Percentiles rank a stretch among this genome's conserved stretches.
These are phyloP conservation scores for Dothistroma pini DNA, from an alignment of 2,329 filamentous ascomycete genomes.

Conservation along the genomic window DNA sequence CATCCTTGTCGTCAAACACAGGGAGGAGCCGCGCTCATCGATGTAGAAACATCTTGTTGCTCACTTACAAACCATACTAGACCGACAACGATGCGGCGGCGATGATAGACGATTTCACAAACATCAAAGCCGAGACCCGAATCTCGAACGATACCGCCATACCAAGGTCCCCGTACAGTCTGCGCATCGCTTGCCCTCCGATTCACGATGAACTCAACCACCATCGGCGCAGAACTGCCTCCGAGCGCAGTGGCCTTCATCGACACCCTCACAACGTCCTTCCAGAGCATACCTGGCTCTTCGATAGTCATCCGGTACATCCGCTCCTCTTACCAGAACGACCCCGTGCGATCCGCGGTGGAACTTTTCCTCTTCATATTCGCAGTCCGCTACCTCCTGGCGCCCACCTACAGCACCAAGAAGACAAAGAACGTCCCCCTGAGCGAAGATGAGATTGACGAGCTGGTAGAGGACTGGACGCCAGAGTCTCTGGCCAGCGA, in stretches of 20 bases:
- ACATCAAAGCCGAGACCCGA: background rate
- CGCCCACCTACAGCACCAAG: slow-evolving; percentile 86
- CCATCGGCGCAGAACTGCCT: slow-evolving; percentile 54
- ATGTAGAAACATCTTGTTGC: background rate
- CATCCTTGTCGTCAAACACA: background rate
- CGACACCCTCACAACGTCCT: slow-evolving; percentile 54
- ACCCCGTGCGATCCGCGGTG: slow-evolving; percentile 87
- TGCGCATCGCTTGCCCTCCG: background rate
- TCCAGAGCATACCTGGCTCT: slow-evolving; percentile 90
- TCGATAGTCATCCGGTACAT: slow-evolving; percentile 94
- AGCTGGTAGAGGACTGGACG: slow-evolving; percentile 92
- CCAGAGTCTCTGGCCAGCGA: slow-evolving; percentile 84
- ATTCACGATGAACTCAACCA: slow-evolving; percentile 20
- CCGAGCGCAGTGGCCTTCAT: slow-evolving; percentile 53
- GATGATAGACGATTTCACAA: background rate
- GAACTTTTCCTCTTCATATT: slow-evolving; percentile 94
- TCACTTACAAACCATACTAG: background rate
- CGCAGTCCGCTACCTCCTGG: slow-evolving; percentile 87
- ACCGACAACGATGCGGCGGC: background rate
- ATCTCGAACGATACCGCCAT: background rate
- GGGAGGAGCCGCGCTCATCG: background rate
- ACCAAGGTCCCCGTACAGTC: background rate
- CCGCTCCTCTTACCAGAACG: slow-evolving; percentile 95
- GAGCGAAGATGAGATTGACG: slow-evolving; percentile 94
- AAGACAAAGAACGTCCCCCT: slow-evolving; percentile 87